These are phyloP conservation scores for Fusarium sp. DNA, from an alignment of 2,329 filamentous ascomycete species.

Conservation along the genomic window DNA sequence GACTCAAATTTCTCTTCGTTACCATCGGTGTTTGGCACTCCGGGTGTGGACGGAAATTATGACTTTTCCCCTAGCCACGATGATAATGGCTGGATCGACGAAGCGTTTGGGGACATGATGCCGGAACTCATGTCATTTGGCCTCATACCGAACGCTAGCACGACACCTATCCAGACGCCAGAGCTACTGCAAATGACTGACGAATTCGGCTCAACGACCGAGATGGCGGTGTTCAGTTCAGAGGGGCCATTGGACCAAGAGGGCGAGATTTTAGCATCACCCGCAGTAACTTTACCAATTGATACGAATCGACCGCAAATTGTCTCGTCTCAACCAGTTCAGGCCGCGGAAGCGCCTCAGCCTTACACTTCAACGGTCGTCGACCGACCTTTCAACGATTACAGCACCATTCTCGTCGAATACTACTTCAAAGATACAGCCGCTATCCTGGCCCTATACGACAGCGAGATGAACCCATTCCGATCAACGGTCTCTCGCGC, in stretches of 20 bases:
- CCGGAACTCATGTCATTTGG: not conserved
- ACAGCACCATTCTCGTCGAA: not conserved
- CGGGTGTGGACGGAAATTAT: fast-evolving
- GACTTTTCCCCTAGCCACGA: not conserved
- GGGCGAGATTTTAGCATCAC: fast-evolving
- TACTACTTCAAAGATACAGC: not conserved
- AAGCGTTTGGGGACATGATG: not conserved
- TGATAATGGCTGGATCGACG: not conserved
- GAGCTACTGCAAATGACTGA: not conserved
- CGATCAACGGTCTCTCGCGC: not conserved
- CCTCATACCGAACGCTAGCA: fast-evolving
- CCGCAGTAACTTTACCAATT: fast-evolving
- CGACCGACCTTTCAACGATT: not conserved
- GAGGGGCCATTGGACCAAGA: fast-evolving
- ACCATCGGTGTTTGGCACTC: fast-evolving
- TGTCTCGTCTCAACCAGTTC: not conserved
- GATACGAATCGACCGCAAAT: too few species aligned
- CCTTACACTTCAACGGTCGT: not conserved
- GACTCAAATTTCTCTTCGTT: fast-evolving
- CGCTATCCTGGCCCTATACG: not conserved
- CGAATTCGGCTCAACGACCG: fast-evolving
- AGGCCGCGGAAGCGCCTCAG: fast-evolving
- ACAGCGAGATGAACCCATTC: not conserved
- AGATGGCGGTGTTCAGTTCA: fast-evolving
- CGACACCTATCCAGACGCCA: not conserved